Evolutionary conservation across 2,329 filamentous ascomycete species (phyloP).

Genomic region (Beauveria asiatica): DNA sequence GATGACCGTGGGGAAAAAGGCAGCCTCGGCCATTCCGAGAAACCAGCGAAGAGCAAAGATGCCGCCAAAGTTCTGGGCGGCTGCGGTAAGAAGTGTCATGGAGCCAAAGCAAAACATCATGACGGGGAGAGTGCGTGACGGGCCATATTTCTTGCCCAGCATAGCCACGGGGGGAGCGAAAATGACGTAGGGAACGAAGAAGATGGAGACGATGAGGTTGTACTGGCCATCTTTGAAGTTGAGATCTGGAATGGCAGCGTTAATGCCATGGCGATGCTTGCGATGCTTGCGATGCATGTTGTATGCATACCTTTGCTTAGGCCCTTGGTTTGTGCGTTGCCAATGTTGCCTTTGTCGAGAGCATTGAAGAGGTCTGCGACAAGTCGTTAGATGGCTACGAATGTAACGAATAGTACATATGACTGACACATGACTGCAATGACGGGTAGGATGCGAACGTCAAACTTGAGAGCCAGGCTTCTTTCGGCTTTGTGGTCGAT

Average conservation of each 20-base stretch:
- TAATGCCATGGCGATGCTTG: slow-evolving; percentile 29
- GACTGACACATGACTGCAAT: slow-evolving; percentile 43
- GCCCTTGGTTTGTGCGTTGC: slow-evolving; percentile 48
- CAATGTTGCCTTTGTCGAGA: slow-evolving; percentile 34
- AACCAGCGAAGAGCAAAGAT: slow-evolving; percentile 42
- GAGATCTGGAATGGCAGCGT: slow-evolving; percentile 29
- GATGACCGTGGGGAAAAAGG: slow-evolving; percentile 45
- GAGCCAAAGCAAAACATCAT: slow-evolving; percentile 67
- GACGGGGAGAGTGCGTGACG: slow-evolving; percentile 55
- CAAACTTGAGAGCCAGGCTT: slow-evolving; percentile 45
- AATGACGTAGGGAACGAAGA: slow-evolving; percentile 68
- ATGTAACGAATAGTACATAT: background rate
- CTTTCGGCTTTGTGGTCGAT: slow-evolving; percentile 38
- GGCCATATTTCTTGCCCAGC: slow-evolving; percentile 62
- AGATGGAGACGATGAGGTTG: slow-evolving; percentile 62
- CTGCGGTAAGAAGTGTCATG: slow-evolving; percentile 52
- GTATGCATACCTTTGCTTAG: slow-evolving; percentile 26
- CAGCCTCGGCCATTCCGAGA: slow-evolving; percentile 46
- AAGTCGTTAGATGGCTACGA: background rate
- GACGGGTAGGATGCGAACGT: slow-evolving; percentile 44
- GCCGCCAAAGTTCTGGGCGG: slow-evolving; percentile 39
- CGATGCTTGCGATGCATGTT: slow-evolving; percentile 13
- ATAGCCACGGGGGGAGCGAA: slow-evolving; percentile 53
- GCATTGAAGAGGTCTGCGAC: slow-evolving; percentile 36
- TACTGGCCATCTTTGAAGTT: slow-evolving; percentile 55